Evolutionary conservation across 345 rosid genomes (phyloP).

Genomic region (Brassica rapa): DNA sequence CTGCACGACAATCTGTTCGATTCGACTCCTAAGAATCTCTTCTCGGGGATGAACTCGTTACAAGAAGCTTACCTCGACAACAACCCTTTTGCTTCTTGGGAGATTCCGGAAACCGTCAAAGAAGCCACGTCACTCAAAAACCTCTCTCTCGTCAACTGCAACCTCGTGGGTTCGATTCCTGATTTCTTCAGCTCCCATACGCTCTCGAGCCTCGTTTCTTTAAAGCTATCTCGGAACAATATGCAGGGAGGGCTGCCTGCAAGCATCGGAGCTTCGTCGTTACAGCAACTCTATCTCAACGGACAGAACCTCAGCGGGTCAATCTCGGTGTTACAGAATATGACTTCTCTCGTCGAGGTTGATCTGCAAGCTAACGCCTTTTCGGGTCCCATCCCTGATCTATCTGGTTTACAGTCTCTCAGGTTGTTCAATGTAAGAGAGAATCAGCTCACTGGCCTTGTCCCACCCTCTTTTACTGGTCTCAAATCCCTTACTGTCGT

Average conservation of each 20-base stretch:
- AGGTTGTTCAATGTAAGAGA: constrained; percentile 43
- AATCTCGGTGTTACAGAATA: no score
- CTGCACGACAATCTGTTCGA: constrained; percentile 51
- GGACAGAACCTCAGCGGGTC: no score
- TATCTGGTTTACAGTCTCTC: constrained; percentile 34
- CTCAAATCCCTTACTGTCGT: no score
- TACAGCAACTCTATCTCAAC: no score
- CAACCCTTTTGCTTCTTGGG: constrained; percentile 55
- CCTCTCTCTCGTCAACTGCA: constrained; percentile 53
- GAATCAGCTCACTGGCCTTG: no score
- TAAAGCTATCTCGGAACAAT: constrained; percentile 52
- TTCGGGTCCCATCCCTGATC: no score
- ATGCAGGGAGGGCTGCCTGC: constrained; percentile 61
- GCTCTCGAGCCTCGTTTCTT: constrained; percentile 43
- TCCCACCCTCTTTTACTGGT: no score
- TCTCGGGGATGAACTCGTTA: constrained; percentile 53
- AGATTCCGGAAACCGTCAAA: constrained; percentile 50
- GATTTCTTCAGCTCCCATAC: constrained; percentile 41
- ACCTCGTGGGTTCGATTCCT: constrained; percentile 52
- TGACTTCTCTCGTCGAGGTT: no score
- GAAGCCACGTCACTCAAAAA: constrained; percentile 47
- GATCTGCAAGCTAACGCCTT: no score
- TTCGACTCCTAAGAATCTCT: constrained; percentile 58
- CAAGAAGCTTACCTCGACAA: constrained; percentile 42
- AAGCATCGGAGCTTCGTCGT: constrained; percentile 27